These are phyloP conservation scores for Nannochloropsis salina DNA, from an alignment of 108 stramenopile species.

Conservation along the genomic window DNA sequence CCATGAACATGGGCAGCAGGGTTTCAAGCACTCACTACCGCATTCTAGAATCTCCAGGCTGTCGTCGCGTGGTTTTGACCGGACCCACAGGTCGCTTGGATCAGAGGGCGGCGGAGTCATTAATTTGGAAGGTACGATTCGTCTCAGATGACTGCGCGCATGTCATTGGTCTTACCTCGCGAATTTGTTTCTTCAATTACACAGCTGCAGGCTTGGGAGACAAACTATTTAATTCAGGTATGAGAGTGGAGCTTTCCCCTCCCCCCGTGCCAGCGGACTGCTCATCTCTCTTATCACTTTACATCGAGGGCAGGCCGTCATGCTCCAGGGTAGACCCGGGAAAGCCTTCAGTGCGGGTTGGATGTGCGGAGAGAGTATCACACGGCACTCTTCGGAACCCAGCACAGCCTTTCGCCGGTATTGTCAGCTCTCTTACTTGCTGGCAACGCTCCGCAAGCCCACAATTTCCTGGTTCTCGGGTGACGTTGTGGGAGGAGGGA, in stretches of 20 bases:
- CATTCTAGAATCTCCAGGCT: slow-evolving; percentile 5
- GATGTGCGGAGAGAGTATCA: not conserved
- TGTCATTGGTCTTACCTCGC: not conserved
- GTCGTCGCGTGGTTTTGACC: slow-evolving; percentile 6
- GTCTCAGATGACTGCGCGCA: not conserved
- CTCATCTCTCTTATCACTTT: not conserved
- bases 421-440: not conserved
- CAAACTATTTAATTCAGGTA: slow-evolving; percentile 8
- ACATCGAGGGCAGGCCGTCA: not conserved
- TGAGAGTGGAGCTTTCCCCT: not conserved
- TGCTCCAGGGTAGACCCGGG: slow-evolving; percentile 12
- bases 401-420: not conserved
- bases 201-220: slow-evolving; percentile 17
- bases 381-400: not conserved
- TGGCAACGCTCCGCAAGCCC: not conserved
- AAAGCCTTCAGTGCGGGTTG: not conserved
- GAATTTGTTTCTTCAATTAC: not conserved
- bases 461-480: slow-evolving; percentile 2
- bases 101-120: not conserved
- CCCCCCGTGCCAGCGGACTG: not conserved
- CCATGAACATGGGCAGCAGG: not conserved
- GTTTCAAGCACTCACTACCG: not conserved
- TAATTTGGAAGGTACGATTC: slow-evolving; percentile 4
- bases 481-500: not conserved
- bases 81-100: slow-evolving; percentile 10